Base-by-base conservation (phyloP, 805 yeast species). In the Brettanomyces naardenensis region DNA sequence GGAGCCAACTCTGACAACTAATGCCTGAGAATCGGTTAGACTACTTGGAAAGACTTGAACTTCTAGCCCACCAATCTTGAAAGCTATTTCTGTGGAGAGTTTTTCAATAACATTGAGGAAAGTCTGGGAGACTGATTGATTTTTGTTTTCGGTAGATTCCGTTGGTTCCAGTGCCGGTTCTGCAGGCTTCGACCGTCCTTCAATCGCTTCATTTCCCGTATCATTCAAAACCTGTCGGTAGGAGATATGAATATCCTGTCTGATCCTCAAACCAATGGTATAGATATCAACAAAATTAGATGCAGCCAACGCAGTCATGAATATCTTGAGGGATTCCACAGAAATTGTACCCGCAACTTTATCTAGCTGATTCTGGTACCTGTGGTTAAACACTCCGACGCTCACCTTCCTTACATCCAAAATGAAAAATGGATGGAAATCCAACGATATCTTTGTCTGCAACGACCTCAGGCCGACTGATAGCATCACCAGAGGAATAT, bases 31-130 rank as follows among this genome's bases (percentile, higher is more conserved):
- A 50, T 92, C 97, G 31, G 75, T 65, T 42, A 90, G 69, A 6
- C 92, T 76, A 28, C 87, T 80, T 1, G 98, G 97, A 51, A 82
- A 89, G 0, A 88, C 70, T 38, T 81, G 87, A 1, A 80, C 43
- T 35, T 75, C 60, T 14, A 83, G 53, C 4, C 59, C 59, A 2
- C 79, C 80, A 17, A 87, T 57, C 23, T 66, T 61, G 1, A 86
- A 79, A 38, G 77, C 77, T 28, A 89, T 61, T 36, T 74, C 78
- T 0, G 95, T 82, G 46, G 79, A 77, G 27, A 90, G 59, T 40
- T 66, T 69, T 36, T 58, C 62, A 36, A 60, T 50, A 10, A 51
- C 53, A 19, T 49, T 51, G 14, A 45, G 41, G 32, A 58, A 47
- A 4, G 53, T 39, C 10, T 43, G 42, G 1, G 52, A 39, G 10